Evolutionary conservation across 2,329 filamentous ascomycete genomes (phyloP).

Genomic region (Fusarium sp.): DNA sequence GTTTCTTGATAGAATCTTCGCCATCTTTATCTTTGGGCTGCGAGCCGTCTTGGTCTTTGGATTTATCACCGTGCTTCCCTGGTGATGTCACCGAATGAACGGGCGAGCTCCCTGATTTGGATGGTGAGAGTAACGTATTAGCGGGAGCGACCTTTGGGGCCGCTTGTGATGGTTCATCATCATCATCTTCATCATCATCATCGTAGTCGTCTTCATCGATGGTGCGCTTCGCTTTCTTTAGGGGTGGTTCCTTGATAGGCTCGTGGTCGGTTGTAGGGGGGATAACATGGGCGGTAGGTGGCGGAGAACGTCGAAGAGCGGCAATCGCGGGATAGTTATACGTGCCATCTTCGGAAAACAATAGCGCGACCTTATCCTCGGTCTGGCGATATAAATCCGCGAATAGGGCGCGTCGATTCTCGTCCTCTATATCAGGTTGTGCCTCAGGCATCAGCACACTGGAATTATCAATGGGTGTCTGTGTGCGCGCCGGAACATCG

Average conservation of each 20-base stretch:
- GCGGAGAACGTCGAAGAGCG: conserved; percentile 59
- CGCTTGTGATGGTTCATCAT: conserved; percentile 64
- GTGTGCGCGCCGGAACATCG: conserved; percentile 65
- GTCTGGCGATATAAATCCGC: conserved; percentile 80
- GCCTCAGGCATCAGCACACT: conserved; percentile 69
- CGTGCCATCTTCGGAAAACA: conserved; percentile 73
- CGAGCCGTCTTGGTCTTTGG: conserved; percentile 60
- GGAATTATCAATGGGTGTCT: conserved; percentile 63
- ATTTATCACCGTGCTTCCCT: conserved; percentile 66
- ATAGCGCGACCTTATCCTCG: conserved; percentile 78
- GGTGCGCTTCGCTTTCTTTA: conserved; percentile 79
- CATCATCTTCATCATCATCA: conserved; percentile 83
- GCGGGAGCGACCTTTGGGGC: conserved; percentile 64
- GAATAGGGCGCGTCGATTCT: conserved; percentile 79
- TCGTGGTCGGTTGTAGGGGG: conserved; percentile 69
- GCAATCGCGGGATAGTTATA: conserved; percentile 66
- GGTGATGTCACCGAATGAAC: conserved; percentile 71
- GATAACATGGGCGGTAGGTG: conserved; percentile 55
- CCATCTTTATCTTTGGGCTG: conserved; percentile 73
- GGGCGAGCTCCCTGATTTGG: conserved; percentile 75
- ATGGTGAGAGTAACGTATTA: conserved; percentile 72
- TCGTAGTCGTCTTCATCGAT: conserved; percentile 90
- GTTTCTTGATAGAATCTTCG: conserved; percentile 90
- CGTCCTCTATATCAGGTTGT: conserved; percentile 71
- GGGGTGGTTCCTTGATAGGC: conserved; percentile 68